Base-by-base conservation (phyloP, 1,139 yeast species). In the Blastobotrys capitulatus region DNA sequence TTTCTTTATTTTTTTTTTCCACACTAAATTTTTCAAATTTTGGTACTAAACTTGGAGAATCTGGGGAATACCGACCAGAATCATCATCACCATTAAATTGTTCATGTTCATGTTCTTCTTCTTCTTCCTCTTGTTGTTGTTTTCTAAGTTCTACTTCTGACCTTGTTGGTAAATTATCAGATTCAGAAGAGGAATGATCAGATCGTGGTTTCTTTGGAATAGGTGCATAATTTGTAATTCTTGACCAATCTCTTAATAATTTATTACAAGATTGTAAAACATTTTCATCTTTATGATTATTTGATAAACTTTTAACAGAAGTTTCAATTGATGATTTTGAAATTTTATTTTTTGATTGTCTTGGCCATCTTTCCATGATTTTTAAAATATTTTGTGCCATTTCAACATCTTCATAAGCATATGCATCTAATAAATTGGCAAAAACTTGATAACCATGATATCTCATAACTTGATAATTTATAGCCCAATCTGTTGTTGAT, bases 391-490 rank as follows among this genome's bases (percentile, higher is more conserved):
- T 71, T 48, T 89, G 67, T 61, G 73, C 68, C 2, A 54, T 49
- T 16, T 60, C 54, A 19, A 44, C 40, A 12, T 22, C 12, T 10
- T 16, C 34, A 7, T 66, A 60, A 7, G 76, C 71, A 44, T 79
- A 61, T 0, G 65, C 69, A 16, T 62, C 63, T 68, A 61, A 44
- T 87, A 64, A 10, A 86, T 68, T 19, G 80, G 77, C 78, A 49
- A 90, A 73, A 12, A 95, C 82, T 60, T 84, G 85, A 66, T 89
- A 86, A 7, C 98, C 98, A 64, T 90, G 98, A 62, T 88, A 74
- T 54, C 83, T 76, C 61, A 88, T 80, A 48, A 89, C 79, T 37
- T 78, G 76, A 12, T 75, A 68, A 50, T 83, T 80, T 27, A 85
- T 71, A n/a, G 67, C 68, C 2, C 72, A 70, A 53, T 82, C 83